Conservation (phyloP, 2,329 filamentous ascomycete species). For the Fusarium concolor region DNA sequence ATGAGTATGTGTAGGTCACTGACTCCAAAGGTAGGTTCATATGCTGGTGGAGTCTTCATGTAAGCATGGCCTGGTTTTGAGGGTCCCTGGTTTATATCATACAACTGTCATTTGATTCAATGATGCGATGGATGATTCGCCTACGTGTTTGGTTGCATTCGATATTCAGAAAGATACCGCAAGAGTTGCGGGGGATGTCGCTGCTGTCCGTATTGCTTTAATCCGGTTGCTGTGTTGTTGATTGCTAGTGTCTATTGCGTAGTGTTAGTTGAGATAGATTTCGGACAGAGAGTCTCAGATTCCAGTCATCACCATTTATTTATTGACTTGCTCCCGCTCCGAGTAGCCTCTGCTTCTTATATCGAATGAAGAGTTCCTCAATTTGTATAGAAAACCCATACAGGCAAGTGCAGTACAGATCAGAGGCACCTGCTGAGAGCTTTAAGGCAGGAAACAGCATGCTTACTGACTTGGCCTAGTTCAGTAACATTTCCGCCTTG, state of each 20-base stretch:
- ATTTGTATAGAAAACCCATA: background rate
- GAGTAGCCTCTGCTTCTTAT: background rate
- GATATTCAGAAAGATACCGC: background rate
- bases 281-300: background rate
- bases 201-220: background rate
- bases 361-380: background rate
- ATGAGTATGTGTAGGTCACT: too few relatives aligned
- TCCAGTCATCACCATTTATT: background rate
- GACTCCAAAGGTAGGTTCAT: too few relatives aligned
- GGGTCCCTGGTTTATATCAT: conserved; percentile 28
- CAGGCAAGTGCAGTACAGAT: background rate
- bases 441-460: background rate
- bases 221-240: background rate
- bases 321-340: background rate
- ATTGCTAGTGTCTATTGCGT: background rate
- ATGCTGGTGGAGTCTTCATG: conserved; percentile 33
- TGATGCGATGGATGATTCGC: background rate
- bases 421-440: background rate
- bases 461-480: background rate
- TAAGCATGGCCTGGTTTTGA: conserved; percentile 40
- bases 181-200: background rate
- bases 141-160: background rate
- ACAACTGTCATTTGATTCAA: background rate
- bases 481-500: too few relatives aligned
- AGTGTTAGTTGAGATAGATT: too few relatives aligned